Evolutionary conservation across 495 filamentous ascomycete genomes (phyloP), one percentile per base, ranked within the genome.

Genomic region (Penicilliopsis zonata): DNA sequence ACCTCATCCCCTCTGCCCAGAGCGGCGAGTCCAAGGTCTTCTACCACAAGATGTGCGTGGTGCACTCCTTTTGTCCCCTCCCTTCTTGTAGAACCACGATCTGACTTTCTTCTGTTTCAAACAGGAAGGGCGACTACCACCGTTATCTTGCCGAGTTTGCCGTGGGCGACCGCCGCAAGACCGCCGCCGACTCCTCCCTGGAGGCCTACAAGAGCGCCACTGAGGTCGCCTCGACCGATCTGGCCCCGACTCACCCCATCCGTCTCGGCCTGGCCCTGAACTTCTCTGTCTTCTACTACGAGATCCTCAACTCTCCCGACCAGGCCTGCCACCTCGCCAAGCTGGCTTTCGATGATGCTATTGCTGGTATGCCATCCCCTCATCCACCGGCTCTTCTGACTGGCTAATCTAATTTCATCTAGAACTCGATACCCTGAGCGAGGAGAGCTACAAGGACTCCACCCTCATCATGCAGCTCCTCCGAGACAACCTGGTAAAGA

Each of bases 271-370:
- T 98, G 43, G 90, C 90, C 50, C 78, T 96, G 32, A 98, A 98
- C 82, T 96, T 98, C 74, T 98, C 90, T 27, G 90, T 98, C 50
- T 98, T 98, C 74, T 96, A 98, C 79, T 98, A 98, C 57, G 90
- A 98, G 71, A 98, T 98, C 62, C 72, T 96, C 49, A 98, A 96
- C 70, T 90, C 90, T 13, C 90, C 90, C 37, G 90, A 98, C 62
- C 87, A 92, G 63, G 90, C 90, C 46, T 96, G 90, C 77, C 90
- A 96, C 57, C 81, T 98, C 41, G 90, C 90, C 61, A 98, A 98
- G 80, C 86, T 96, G 62, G 88, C 92, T 17, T 98, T 98, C 49
- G 90, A 98, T 59, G 90, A 98, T 65, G 90, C 90, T 42, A 98
- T 98, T 71, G 90, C 90, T 44, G 83, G 83, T 87, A 67, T 59